Conservation (phyloP, 164 flowering plant genomes). For the Magnolia sinica region DNA sequence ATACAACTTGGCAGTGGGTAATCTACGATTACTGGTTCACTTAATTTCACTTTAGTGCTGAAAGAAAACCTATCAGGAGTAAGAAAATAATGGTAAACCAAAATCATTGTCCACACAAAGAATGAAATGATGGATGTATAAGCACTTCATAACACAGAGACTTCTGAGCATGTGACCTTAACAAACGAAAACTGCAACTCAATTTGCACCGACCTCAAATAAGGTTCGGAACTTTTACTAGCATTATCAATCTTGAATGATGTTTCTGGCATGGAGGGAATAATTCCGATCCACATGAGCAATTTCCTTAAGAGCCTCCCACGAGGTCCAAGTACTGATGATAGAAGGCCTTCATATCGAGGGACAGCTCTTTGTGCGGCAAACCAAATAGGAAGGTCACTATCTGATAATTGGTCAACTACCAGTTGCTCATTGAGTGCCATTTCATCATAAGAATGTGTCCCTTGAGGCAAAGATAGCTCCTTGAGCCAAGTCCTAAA, state of each 20-base stretch:
- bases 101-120: not conserved
- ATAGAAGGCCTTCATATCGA: conserved; percentile 80
- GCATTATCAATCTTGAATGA: conserved; percentile 40
- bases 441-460: conserved; percentile 32
- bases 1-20: too few species aligned
- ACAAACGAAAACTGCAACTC: not conserved
- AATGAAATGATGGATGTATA: too few species aligned
- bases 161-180: not conserved
- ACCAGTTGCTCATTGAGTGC: conserved; percentile 24
- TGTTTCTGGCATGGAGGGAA: conserved; percentile 50
- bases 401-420: conserved; percentile 38
- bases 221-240: conserved; percentile 39
- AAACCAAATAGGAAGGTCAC: conserved; percentile 77
- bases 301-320: conserved; percentile 72
- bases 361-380: conserved; percentile 89
- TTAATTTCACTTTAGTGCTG: too few species aligned
- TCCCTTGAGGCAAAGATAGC: conserved; percentile 26
- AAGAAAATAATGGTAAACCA: not conserved
- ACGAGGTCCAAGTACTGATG: conserved; percentile 73
- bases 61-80: too few species aligned
- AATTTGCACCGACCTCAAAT: conserved; percentile 47
- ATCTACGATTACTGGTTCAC: too few species aligned
- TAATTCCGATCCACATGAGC: conserved; percentile 63
- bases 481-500: conserved; percentile 54
- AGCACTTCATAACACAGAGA: not conserved